phyloP scores from a whole-genome alignment of 768 basidiomycete genomes.

The Mycena metata region DNA sequence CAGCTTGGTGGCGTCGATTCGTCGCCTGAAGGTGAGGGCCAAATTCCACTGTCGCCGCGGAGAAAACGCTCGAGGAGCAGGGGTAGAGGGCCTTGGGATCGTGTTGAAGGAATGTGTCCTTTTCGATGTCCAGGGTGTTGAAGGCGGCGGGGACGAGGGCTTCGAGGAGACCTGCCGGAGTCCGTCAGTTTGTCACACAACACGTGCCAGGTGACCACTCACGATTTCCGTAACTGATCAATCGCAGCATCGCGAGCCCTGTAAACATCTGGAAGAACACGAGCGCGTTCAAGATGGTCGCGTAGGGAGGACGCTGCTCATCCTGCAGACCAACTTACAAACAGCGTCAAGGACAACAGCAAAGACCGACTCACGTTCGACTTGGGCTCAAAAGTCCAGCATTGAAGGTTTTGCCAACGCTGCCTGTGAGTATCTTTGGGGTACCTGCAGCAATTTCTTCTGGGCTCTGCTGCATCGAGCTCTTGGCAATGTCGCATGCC shows the following conservation, averaged over 20 bases:
- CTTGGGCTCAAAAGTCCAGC: no score
- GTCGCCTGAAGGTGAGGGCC: background rate
- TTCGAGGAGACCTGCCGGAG: background rate
- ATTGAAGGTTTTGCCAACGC: no score
- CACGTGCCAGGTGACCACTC: background rate
- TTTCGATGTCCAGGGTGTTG: background rate
- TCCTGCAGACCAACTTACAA: no score
- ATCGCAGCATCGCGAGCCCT: background rate
- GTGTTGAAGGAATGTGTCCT: background rate
- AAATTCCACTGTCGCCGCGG: background rate
- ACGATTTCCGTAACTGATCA: constrained; percentile 3
- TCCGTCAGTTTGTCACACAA: background rate
- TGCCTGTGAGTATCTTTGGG: no score
- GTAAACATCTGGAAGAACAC: background rate
- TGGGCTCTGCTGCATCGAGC: no score
- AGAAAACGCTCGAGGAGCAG: background rate
- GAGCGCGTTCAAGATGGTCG: background rate
- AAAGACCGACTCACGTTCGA: no score
- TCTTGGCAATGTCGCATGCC: no score
- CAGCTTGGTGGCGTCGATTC: background rate
- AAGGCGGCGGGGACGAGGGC: background rate
- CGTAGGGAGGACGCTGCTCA: no score
- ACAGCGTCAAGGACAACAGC: no score
- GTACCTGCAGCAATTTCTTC: no score
- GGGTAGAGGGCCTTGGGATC: background rate